Percentiles rank a stretch among this genome's conserved stretches.
These are phyloP conservation scores for Lodderomyces orthopsilosis DNA, from an alignment of 1,139 yeast genomes.

Conservation along the genomic window DNA sequence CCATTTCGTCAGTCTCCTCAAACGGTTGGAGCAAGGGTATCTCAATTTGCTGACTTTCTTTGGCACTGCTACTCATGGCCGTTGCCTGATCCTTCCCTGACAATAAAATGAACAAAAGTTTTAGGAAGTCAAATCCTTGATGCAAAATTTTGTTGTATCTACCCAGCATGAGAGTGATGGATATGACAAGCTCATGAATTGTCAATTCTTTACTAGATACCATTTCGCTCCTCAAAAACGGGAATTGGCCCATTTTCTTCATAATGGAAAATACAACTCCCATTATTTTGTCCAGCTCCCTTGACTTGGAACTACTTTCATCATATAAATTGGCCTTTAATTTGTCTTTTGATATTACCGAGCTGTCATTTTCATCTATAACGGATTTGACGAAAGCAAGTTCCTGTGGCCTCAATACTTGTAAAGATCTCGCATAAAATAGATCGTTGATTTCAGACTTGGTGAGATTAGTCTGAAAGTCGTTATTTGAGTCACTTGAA, in stretches of 20 bases:
- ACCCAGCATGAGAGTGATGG: slow-evolving; percentile 27
- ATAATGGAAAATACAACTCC: slow-evolving; percentile 23
- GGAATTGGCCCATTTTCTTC: slow-evolving; percentile 29
- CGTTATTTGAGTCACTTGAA: background rate
- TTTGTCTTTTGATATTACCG: background rate
- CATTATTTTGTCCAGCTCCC: slow-evolving; percentile 13
- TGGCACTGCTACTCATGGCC: too few relatives aligned
- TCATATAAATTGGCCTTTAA: background rate
- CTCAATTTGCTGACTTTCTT: background rate
- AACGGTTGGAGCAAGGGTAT: slow-evolving; percentile 9
- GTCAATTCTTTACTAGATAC: slow-evolving; percentile 16
- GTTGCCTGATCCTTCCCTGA: too few relatives aligned
- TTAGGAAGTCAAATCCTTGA: slow-evolving; percentile 23
- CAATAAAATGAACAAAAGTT: slow-evolving; percentile 27
- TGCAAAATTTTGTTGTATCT: slow-evolving; percentile 21
- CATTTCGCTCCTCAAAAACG: slow-evolving; percentile 24
- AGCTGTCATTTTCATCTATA: background rate
- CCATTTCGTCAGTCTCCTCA: slow-evolving; percentile 15
- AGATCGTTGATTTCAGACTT: slow-evolving; percentile 20
- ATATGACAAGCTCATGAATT: slow-evolving; percentile 23
- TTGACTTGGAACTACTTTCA: background rate
- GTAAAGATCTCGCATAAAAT: slow-evolving; percentile 21
- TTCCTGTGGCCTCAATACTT: slow-evolving; percentile 26
- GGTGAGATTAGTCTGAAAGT: slow-evolving; percentile 13
- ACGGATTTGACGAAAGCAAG: slow-evolving; percentile 10